Evolutionary conservation across 257 asterid genomes (phyloP).

Genomic region (Petunia secreta): DNA sequence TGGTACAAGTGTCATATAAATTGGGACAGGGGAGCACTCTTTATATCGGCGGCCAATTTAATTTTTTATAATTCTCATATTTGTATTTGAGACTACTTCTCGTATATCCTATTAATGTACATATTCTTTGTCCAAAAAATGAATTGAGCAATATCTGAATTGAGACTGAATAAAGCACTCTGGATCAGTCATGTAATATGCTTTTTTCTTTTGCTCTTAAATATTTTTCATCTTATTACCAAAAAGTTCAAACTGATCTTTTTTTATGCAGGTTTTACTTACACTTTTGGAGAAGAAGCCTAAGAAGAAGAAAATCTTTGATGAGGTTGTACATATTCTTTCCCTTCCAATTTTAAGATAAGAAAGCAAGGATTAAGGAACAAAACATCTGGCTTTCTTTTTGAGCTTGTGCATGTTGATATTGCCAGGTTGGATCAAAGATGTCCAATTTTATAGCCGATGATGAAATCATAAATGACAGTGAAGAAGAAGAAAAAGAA

Average conservation of each 20-base stretch:
- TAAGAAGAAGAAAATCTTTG: conserved; percentile 44
- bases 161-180: not conserved
- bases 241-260: conserved; percentile 11
- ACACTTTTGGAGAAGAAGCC: conserved; percentile 67
- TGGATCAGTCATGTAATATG: not conserved
- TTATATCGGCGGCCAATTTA: not conserved
- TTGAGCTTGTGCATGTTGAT: conserved; percentile 27
- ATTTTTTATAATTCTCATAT: not conserved
- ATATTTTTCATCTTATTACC: not conserved
- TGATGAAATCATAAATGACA: conserved; percentile 43
- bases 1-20: not conserved
- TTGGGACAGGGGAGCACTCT: not conserved
- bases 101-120: not conserved
- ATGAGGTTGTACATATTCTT: conserved; percentile 48
- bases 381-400: conserved; percentile 21
- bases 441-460: conserved; percentile 64
- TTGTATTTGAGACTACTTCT: not conserved
- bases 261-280: conserved; percentile 54
- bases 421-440: conserved; percentile 43
- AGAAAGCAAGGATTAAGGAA: conserved; percentile 13
- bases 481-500: conserved; percentile 47
- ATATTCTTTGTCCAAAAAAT: not conserved
- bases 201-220: not conserved
- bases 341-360: conserved; percentile 15
- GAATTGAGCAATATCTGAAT: not conserved